Percentiles rank a stretch among this genome's conserved stretches.
phyloP scores from a whole-genome alignment of 2,329 filamentous ascomycete genomes.

The Plectosphaerella plurivora region DNA sequence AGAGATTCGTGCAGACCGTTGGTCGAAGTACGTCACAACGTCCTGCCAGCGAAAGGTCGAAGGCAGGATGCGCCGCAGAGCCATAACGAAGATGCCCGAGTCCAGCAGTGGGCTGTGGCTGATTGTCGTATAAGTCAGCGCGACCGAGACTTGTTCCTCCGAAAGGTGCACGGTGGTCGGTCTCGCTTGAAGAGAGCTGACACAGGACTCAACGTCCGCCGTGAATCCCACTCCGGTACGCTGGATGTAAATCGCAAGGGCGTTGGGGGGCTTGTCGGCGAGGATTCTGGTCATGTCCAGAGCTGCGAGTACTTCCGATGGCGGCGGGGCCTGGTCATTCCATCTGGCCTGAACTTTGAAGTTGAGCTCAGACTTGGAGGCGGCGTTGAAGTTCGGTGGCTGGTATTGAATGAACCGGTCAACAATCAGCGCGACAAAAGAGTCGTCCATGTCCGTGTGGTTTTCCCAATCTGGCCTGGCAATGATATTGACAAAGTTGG shows the following conservation, averaged over 20 bases:
- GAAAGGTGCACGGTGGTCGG: slow-evolving; percentile 58
- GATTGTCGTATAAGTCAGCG: slow-evolving; percentile 63
- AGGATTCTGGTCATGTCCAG: slow-evolving; percentile 66
- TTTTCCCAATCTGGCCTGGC: slow-evolving; percentile 59
- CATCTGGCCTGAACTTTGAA: slow-evolving; percentile 67
- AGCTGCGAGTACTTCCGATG: slow-evolving; percentile 65
- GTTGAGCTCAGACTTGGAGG: slow-evolving; percentile 65
- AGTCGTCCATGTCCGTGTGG: slow-evolving; percentile 61
- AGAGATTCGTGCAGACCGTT: slow-evolving; percentile 69
- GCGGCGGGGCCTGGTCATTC: slow-evolving; percentile 56
- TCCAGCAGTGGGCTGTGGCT: slow-evolving; percentile 52
- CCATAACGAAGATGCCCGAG: slow-evolving; percentile 53
- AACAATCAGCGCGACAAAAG: slow-evolving; percentile 74
- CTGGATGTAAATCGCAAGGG: slow-evolving; percentile 65
- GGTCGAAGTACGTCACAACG: slow-evolving; percentile 76
- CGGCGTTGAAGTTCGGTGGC: slow-evolving; percentile 77
- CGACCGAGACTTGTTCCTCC: slow-evolving; percentile 78
- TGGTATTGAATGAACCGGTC: slow-evolving; percentile 85
- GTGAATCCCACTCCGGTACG: slow-evolving; percentile 72
- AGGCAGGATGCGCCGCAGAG: slow-evolving; percentile 57
- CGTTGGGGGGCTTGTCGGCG: slow-evolving; percentile 50
- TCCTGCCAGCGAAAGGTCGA: slow-evolving; percentile 64
- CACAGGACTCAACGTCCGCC: slow-evolving; percentile 64
- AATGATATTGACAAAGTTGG: slow-evolving; percentile 72
- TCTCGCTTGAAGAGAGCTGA: slow-evolving; percentile 47